A percentile compares a stretch with the other conserved stretches of the same genome.
Evolutionary conservation across 305 asterid genomes (phyloP).

Genomic region (Fraxinus greggii): DNA sequence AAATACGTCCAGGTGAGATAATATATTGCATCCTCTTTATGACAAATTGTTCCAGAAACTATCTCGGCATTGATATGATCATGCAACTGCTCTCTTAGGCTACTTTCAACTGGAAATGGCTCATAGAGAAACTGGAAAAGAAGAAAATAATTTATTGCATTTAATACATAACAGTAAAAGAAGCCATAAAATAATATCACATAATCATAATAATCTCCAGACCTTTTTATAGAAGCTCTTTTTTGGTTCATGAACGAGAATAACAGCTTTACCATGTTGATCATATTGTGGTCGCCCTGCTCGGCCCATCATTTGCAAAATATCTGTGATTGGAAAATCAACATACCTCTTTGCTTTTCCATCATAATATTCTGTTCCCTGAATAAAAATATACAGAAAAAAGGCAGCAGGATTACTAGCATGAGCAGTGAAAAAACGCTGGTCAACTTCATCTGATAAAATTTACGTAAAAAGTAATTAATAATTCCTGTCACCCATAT

Average conservation of each 20-base stretch:
- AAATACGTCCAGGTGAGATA: slow-evolving; percentile 98
- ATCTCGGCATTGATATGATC: slow-evolving; percentile 98
- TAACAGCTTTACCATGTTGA: slow-evolving; percentile 98
- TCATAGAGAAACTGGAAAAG: slow-evolving; percentile 84
- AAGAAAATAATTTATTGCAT: slow-evolving; percentile 24
- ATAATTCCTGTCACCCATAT: background rate
- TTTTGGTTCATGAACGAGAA: slow-evolving; percentile 99
- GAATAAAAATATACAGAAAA: slow-evolving; percentile 21
- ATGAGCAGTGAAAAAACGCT: background rate
- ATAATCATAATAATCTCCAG: slow-evolving; percentile 7
- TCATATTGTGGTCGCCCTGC: slow-evolving; percentile 99
- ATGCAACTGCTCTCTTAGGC: slow-evolving; percentile 90
- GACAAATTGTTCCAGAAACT: slow-evolving; percentile 88
- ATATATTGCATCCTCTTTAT: slow-evolving; percentile 92
- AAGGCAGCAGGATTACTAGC: slow-evolving; percentile 17
- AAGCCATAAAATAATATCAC: slow-evolving; percentile 15
- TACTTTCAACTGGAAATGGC: slow-evolving; percentile 99
- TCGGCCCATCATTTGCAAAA: slow-evolving; percentile 99
- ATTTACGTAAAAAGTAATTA: background rate
- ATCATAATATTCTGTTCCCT: slow-evolving; percentile 98
- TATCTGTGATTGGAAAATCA: slow-evolving; percentile 97
- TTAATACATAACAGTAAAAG: slow-evolving; percentile 17
- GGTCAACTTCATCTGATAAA: background rate
- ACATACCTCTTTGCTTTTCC: slow-evolving; percentile 91
- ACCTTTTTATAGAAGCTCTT: slow-evolving; percentile 99